Evolutionary conservation across 352 stramenopile genomes (phyloP), one percentile per base, ranked within the genome.

Genomic region (Phytophthora melonis): DNA sequence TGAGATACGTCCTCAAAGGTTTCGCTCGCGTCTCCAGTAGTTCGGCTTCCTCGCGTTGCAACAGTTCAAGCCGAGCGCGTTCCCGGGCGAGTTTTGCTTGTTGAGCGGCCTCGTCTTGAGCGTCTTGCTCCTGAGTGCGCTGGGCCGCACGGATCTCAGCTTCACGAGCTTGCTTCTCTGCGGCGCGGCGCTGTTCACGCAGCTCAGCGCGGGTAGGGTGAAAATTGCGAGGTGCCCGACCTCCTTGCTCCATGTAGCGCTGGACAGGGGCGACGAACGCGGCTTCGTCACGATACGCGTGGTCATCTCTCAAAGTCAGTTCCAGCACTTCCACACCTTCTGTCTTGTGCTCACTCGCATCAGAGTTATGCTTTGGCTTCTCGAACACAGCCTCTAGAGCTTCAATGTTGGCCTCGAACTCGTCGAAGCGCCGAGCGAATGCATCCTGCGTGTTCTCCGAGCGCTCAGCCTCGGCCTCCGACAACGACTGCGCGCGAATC

Each of bases 1-100:
- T 93, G 16, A 97, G 77, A 71, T 94, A 97, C 23, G 84, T 82
- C 5, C 88, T 82, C 54, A 96, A 66, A 10, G 91, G 90, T 63
- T 96, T 94, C 10, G 91, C 90, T 8, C 89, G 88, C 7, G 83
- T 82, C 66, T 94, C 84, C 27, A 97, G 77, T 27, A 97, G 79
- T 52, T 93, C 90, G 0, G 80, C 81, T 64, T 97, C 91, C 74
- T 97, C 90, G 13, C 79, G 78, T 58, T 96, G 87, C 19, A 94
- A 78, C 23, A 93, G 64, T 59, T 93, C 84, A 27, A 96, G 81
- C 7, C 89, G 85, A 16, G 78, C 78, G 49, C 82, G 74, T 59
- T 96, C 87, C 7, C 83, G 83, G 23, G 80, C 81, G 6, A 91
- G 66, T 1, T 82, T 83, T 19, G 79, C 71, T 34, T 88, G 70